Percentiles rank a stretch among this genome's conserved stretches.
phyloP scores from a whole-genome alignment of 1,139 yeast species.

The Zygosaccharomyces sapae region DNA sequence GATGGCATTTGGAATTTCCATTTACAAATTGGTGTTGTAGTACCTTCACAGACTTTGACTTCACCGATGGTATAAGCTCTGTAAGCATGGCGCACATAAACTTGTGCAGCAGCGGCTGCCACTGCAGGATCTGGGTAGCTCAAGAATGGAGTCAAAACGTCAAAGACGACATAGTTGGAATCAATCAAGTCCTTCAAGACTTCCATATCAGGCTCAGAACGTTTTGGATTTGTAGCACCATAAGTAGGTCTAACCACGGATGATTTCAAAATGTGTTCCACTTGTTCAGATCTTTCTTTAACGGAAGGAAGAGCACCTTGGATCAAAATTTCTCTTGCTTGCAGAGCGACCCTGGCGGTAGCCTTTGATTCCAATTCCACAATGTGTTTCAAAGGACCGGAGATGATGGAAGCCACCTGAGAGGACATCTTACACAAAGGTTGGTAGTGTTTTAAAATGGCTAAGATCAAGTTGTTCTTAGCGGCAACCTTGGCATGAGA shows the following conservation, averaged over 20 bases:
- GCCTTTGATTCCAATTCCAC: slow-evolving; percentile 87
- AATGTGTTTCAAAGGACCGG: slow-evolving; percentile 66
- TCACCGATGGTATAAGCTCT: slow-evolving; percentile 89
- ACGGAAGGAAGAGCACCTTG: slow-evolving; percentile 96
- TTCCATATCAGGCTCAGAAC: slow-evolving; percentile 76
- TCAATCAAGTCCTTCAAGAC: slow-evolving; percentile 88
- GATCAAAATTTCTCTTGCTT: slow-evolving; percentile 92
- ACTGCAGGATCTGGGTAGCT: slow-evolving; percentile 81
- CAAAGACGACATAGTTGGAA: slow-evolving; percentile 93
- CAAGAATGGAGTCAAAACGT: slow-evolving; percentile 88
- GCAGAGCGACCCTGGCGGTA: slow-evolving; percentile 90
- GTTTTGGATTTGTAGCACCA: slow-evolving; percentile 75
- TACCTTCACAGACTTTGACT: slow-evolving; percentile 54
- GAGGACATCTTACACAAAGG: slow-evolving; percentile 66
- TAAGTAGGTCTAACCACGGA: slow-evolving; percentile 86
- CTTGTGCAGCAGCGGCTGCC: slow-evolving; percentile 94
- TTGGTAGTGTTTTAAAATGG: slow-evolving; percentile 76
- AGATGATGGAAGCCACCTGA: slow-evolving; percentile 64
- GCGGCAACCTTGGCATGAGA: slow-evolving; percentile 94
- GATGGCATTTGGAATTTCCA: slow-evolving; percentile 92
- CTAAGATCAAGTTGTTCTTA: slow-evolving; percentile 82
- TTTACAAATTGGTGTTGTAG: slow-evolving; percentile 60
- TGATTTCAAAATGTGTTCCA: slow-evolving; percentile 89
- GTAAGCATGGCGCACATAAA: slow-evolving; percentile 93
- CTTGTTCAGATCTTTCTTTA: slow-evolving; percentile 92